A percentile compares a stretch with the other conserved stretches of the same genome.
Evolutionary conservation across 768 basidiomycete species (phyloP).

Genomic region (Mycena haematopus): DNA sequence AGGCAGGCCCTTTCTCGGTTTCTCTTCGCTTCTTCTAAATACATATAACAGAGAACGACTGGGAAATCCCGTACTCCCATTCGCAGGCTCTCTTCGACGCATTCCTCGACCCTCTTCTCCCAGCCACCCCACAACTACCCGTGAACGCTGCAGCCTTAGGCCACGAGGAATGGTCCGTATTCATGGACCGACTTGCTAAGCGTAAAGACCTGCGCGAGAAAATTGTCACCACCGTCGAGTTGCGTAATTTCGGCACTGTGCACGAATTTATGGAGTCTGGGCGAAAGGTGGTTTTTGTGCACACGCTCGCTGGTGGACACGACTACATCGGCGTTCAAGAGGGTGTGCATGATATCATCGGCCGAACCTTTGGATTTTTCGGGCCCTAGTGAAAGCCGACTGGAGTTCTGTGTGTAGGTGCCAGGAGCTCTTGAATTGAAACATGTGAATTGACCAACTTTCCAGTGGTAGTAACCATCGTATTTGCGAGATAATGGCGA

Average conservation of each 20-base stretch:
- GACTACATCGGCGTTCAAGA: slow-evolving; percentile 68
- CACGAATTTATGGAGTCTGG: slow-evolving; percentile 56
- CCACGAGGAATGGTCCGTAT: slow-evolving; percentile 52
- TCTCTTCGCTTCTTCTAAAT: slow-evolving; percentile 3
- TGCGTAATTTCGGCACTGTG: slow-evolving; percentile 57
- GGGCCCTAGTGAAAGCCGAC: background rate
- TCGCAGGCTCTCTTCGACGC: slow-evolving; percentile 71
- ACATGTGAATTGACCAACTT: no score
- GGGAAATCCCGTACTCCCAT: slow-evolving; percentile 74
- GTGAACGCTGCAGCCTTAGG: slow-evolving; percentile 39
- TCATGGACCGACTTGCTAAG: slow-evolving; percentile 44
- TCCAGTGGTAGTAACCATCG: no score
- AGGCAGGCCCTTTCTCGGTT: slow-evolving; percentile 34
- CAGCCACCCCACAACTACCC: slow-evolving; percentile 47
- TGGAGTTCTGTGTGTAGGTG: background rate
- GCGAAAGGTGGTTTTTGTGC: slow-evolving; percentile 62
- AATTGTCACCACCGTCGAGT: slow-evolving; percentile 50
- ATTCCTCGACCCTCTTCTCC: slow-evolving; percentile 69
- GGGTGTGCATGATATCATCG: slow-evolving; percentile 73
- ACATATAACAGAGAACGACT: slow-evolving; percentile 56
- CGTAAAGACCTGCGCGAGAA: slow-evolving; percentile 51
- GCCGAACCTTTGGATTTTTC: slow-evolving; percentile 41
- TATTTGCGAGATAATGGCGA: no score
- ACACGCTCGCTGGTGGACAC: slow-evolving; percentile 69
- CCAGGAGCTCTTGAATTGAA: background rate